Base-by-base conservation (phyloP, 2,329 filamentous ascomycete genomes). In the Verticillium zaregamsianum region DNA sequence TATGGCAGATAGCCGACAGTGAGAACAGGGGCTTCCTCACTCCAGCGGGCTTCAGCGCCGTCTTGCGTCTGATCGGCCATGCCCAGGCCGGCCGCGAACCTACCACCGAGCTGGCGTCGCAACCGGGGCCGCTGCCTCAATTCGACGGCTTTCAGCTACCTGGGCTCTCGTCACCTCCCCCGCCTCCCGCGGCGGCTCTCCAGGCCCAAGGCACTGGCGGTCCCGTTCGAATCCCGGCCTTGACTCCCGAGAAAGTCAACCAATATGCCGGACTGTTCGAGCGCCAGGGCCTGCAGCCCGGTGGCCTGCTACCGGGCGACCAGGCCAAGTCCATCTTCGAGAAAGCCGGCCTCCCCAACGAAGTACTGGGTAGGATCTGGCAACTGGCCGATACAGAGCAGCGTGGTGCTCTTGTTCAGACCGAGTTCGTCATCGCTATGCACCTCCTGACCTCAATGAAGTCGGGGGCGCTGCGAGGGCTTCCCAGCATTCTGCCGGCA, bases 351-450 rank as follows among this genome's bases (percentile, higher is more conserved):
- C 79, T 99, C 65, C 90, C 94, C 5, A 97, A 96, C 73, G 93
- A 98, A 68, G 85, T 91, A 12, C 82, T 99, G 35, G 93, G 93
- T n/a, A 88, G 90, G 67, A 97, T 99, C 79, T 99, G 95, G 95
- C 93, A 91, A 69, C 83, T 99, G 64, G 90, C 93, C 25, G 95
- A 99, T 73, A 95, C 92, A 0, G 93, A 97, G 76, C 93, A 97
- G 77, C 88, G 93, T 59, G 95, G 95, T 58, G 88, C 90, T 35
- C 82, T 99, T 39, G 90, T 93, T 62, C 83, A 89, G 68, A 94
- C 93, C 15, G 95, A 98, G 70, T 99, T 99, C 73, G 91, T 97
- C 72, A 96, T 99, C 71, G 95, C 95, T 55, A 99, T 99, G 95
- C 95, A 99, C 75, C 81, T 99, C 64, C 83, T 99, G 65, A 94